These are phyloP conservation scores for Aspergillus sp. DNA, from an alignment of 2,329 filamentous ascomycete genomes.

Conservation along the genomic window DNA sequence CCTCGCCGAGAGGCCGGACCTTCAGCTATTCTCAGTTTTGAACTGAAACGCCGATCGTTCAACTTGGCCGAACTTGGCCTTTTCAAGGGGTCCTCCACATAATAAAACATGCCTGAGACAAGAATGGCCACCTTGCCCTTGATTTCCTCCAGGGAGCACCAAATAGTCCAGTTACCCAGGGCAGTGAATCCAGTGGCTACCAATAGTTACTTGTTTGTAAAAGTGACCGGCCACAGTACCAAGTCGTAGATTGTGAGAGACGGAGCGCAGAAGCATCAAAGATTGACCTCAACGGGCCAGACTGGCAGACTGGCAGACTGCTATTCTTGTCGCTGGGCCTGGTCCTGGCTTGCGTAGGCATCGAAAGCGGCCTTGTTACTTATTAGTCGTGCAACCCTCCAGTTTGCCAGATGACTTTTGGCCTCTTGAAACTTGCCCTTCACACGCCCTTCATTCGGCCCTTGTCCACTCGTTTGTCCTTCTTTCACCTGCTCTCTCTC, in stretches of 20 bases:
- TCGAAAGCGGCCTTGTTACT: constrained; percentile 3
- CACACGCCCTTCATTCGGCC: background rate
- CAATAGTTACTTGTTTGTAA: background rate
- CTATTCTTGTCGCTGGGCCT: constrained; percentile 2
- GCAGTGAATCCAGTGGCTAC: no score
- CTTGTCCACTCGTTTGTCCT: constrained; percentile 3
- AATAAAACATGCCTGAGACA: background rate
- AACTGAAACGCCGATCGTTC: constrained; percentile 15
- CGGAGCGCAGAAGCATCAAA: background rate
- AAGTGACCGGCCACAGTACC: background rate
- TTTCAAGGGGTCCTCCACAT: background rate
- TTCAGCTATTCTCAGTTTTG: constrained; percentile 11
- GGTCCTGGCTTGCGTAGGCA: background rate
- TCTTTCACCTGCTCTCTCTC: background rate
- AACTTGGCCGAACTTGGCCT: constrained; percentile 14
- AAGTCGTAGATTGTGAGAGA: background rate
- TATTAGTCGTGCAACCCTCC: constrained; percentile 12
- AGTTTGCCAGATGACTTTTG: background rate
- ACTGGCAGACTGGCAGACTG: background rate
- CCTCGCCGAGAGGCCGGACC: background rate
- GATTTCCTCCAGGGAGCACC: background rate
- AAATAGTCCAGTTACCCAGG: background rate
- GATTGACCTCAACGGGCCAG: background rate
- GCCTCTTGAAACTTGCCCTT: constrained; percentile 1
- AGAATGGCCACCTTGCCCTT: constrained; percentile 3